Evolutionary conservation across 2,329 filamentous ascomycete genomes (phyloP), one percentile per base, ranked within the genome.

Genomic region (Pseudogymnoascus sp.): DNA sequence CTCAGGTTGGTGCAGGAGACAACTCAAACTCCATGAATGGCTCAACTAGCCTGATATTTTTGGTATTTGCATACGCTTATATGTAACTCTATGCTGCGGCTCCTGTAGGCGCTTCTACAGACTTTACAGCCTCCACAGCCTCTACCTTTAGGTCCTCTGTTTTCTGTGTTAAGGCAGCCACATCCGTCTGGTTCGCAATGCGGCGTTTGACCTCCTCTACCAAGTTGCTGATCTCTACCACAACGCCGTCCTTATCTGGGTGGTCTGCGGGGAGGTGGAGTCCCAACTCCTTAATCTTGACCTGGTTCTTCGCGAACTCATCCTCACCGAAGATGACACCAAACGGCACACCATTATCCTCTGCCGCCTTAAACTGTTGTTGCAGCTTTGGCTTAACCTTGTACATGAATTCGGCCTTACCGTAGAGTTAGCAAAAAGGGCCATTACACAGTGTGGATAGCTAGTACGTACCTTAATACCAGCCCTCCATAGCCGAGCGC

Each of bases 311-410:
- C 65, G 87, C 87, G 42, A 96, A 79, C 77, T 97, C 93, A 63
- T 96, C 92, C 71, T 97, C 91, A 51, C 93, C 93, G 0, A 99
- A 81, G 70, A 97, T 95, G 60, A 97, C 83, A 6, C 88, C 91
- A 72, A 96, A 89, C 1, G 93, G 93, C 18, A 96, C 86, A 47
- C 88, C 89, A 64, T 85, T 87, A 60, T 79, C 78, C 74, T 97
- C 93, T 10, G 93, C 93, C 18, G 88, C 87, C 78, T 96, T 96
- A 82, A 97, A 97, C 75, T 97, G 93, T 66, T 87, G 83, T 11
- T 86, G 88, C 34, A 96, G 81, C 76, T 93, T 96, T 14, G 93
- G 92, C 80, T 96, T 96, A 68, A 88, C 83, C 78, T 97, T 97
- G 80, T 90, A 91, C 10, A 86, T 80, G 74, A 95, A 96, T 75